A percentile compares a stretch with the other conserved stretches of the same genome.
phyloP scores from a whole-genome alignment of 352 stramenopile species.

The Phytopythium helicoides region DNA sequence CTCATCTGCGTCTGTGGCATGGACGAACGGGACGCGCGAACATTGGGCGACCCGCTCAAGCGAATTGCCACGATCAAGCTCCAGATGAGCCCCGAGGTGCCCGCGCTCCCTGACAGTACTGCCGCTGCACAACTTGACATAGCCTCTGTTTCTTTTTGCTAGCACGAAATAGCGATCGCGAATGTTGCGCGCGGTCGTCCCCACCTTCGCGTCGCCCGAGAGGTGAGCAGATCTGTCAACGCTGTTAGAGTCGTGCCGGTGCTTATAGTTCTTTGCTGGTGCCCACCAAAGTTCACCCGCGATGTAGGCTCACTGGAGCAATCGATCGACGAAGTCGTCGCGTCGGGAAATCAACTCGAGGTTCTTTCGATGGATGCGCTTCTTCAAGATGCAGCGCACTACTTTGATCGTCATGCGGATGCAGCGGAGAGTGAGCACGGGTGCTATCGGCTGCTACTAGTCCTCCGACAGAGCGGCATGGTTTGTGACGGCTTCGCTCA shows the following conservation, averaged over 20 bases:
- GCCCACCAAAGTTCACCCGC: conserved; percentile 34
- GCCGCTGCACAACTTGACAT: too few relatives aligned
- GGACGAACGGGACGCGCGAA: conserved; percentile 15
- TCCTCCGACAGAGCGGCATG: conserved; percentile 29
- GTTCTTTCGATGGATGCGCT: conserved; percentile 29
- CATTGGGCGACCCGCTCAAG: conserved; percentile 33
- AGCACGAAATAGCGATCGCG: conserved; percentile 46
- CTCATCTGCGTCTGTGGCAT: conserved; percentile 49
- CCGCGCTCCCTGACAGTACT: too few relatives aligned
- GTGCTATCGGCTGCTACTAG: conserved; percentile 28
- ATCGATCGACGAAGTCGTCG: conserved; percentile 16
- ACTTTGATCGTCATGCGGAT: conserved; percentile 17
- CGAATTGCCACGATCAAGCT: conserved; percentile 49
- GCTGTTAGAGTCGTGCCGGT: neutral
- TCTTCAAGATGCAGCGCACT: conserved; percentile 23
- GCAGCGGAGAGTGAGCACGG: neutral
- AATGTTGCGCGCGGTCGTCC: conserved; percentile 11
- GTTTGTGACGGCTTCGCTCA: conserved; percentile 7
- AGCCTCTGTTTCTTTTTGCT: too few relatives aligned
- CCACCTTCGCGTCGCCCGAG: conserved; percentile 27
- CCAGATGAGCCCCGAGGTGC: conserved; percentile 42
- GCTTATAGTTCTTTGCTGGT: conserved; percentile 3
- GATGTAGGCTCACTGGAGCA: conserved; percentile 17
- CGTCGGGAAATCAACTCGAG: conserved; percentile 7
- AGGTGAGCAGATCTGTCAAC: conserved; percentile 11